Evolutionary conservation across 2,329 filamentous ascomycete genomes (phyloP).

Genomic region (Cylindrodendrum hubeiense): DNA sequence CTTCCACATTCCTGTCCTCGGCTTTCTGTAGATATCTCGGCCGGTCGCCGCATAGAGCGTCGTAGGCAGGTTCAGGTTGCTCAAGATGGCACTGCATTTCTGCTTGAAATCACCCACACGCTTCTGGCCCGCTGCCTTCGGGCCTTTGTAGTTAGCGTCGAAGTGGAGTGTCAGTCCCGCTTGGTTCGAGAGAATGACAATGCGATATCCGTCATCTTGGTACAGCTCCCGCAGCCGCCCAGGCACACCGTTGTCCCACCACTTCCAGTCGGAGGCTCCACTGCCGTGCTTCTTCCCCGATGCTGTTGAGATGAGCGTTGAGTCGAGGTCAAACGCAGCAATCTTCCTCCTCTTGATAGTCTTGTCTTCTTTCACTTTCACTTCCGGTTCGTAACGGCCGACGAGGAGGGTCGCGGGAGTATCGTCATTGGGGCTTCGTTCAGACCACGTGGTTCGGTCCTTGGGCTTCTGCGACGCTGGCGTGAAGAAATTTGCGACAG

Average conservation of each 20-base stretch:
- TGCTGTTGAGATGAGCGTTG: constrained; percentile 83
- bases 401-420: constrained; percentile 74
- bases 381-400: constrained; percentile 73
- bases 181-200: constrained; percentile 92
- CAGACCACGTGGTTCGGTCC: constrained; percentile 78
- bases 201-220: constrained; percentile 75
- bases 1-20: constrained; percentile 89
- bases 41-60: constrained; percentile 88
- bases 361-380: constrained; percentile 48
- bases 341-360: constrained; percentile 64
- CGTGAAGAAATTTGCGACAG: constrained; percentile 89
- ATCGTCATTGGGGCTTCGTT: constrained; percentile 67
- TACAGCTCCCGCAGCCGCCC: constrained; percentile 75
- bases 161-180: constrained; percentile 82
- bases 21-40: constrained; percentile 88
- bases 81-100: constrained; percentile 79
- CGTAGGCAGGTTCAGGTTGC: constrained; percentile 79
- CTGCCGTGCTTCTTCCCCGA: constrained; percentile 85
- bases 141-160: constrained; percentile 73
- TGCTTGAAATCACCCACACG: constrained; percentile 85
- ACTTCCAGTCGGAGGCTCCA: constrained; percentile 87
- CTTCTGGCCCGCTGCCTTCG: constrained; percentile 71
- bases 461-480: constrained; percentile 87
- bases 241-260: constrained; percentile 86
- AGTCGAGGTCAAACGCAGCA: constrained; percentile 84